Conservation (phyloP, 2,329 filamentous ascomycete species). For the Penicillium sp. region DNA sequence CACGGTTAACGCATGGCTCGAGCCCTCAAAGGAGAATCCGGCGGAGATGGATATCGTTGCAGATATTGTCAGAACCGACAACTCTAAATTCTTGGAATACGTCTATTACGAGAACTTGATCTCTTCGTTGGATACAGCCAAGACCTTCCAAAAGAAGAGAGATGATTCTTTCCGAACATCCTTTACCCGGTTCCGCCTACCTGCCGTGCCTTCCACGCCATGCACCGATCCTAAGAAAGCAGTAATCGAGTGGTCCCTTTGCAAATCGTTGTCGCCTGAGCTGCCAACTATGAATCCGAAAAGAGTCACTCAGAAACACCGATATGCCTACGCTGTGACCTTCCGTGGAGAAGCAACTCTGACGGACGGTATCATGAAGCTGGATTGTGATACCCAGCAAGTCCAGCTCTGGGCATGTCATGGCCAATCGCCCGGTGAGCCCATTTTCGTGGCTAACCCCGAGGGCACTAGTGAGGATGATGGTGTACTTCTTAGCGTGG, state of each 20-base stretch:
- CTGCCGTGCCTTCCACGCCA: constrained; percentile 26
- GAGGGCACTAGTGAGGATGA: constrained; percentile 46
- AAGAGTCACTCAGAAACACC: constrained; percentile 43
- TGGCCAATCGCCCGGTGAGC: constrained; percentile 53
- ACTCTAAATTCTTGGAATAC: constrained; percentile 60
- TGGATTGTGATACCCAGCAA: constrained; percentile 46
- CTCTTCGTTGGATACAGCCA: constrained; percentile 51
- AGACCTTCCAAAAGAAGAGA: constrained; percentile 25
- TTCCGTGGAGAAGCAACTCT: constrained; percentile 49
- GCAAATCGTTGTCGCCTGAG: constrained; percentile 36
- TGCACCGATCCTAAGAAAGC: constrained; percentile 13
- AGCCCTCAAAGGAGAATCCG: constrained; percentile 37
- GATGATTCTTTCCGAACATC: constrained; percentile 29
- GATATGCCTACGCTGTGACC: constrained; percentile 50
- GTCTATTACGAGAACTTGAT: constrained; percentile 70
- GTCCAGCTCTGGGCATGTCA: constrained; percentile 44
- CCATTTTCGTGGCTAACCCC: constrained; percentile 49
- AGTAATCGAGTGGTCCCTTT: constrained; percentile 26
- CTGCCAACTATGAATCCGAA: constrained; percentile 51
- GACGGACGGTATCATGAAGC: constrained; percentile 53
- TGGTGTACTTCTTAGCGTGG: constrained; percentile 52
- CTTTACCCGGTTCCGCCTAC: constrained; percentile 39
- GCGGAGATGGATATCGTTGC: constrained; percentile 55
- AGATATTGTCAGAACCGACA: constrained; percentile 64
- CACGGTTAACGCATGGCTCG: constrained; percentile 72